Evolutionary conservation across 1,139 yeast species (phyloP), one percentile per base, ranked within the genome.

Genomic region (Casaregolazyma suthepensis): DNA sequence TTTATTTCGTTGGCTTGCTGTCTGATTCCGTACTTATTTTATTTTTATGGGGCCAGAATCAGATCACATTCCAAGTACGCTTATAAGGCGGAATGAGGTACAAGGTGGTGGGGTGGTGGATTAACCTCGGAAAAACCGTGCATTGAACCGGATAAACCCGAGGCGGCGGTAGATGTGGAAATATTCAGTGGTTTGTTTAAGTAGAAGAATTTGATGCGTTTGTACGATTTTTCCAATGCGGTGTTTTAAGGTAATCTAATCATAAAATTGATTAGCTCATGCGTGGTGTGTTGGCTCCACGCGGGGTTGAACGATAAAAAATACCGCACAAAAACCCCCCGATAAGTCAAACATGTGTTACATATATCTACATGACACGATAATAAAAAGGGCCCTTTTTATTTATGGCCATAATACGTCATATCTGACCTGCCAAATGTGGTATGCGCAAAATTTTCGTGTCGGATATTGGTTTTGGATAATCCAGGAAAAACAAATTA

Each of bases 51-150:
- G 56, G 78, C 77, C 50, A 54, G 52, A 17, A 71, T 87, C 53
- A 81, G 96, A 74, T 66, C 70, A 69, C 81, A 71, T 63, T 83
- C 90, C 46, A 83, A 82, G 64, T 84, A 74, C 63, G 93, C 93
- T 9, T 59, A 46, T 45, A 40, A 43, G 17, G 54, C 45, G 22
- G 43, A 51, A 44, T 17, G 9, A 18, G 15, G 9, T 9, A 26
- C 31, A 26, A 10, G 10, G 31, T 6, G 31, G 5, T 5, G 31
- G 31, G 31, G 31, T 26, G 10, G 31, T 6, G 40, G 4, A 35
- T 13, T 5, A 9, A 35, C 40, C 31, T 26, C 31, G 31, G 31
- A 26, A 26, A 3, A 26, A 26, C 10, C 10, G 12, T 2, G 12
- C 31, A n/a, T n/a, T n/a, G n/a, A n/a, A n/a, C n/a, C n/a, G n/a